A percentile compares a stretch with the other conserved stretches of the same genome.
These are phyloP conservation scores for Alternaria sp. DNA, from an alignment of 2,329 filamentous ascomycete species.

Conservation along the genomic window DNA sequence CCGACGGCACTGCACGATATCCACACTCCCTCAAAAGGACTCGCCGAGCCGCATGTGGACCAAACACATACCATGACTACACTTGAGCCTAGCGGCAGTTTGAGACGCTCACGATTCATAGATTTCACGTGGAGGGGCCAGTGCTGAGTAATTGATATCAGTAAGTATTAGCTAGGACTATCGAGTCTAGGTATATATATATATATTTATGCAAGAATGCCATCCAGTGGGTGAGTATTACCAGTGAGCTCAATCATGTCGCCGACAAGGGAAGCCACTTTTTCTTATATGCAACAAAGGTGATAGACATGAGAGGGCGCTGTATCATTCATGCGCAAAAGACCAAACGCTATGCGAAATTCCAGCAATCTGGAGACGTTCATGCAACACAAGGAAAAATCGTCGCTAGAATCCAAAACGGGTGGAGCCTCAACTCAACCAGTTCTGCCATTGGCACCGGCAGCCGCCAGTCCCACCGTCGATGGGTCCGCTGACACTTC, in stretches of 20 bases:
- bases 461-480: conserved; percentile 70
- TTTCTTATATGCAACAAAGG: not conserved
- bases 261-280: conserved; percentile 13
- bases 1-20: conserved; percentile 3
- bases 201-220: conserved; percentile 6
- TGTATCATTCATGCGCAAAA: conserved; percentile 10
- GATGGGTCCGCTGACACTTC: conserved; percentile 55
- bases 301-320: conserved; percentile 8
- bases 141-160: not conserved
- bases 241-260: conserved; percentile 6
- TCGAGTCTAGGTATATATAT: not conserved
- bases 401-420: not conserved
- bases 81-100: not conserved
- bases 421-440: conserved; percentile 35
- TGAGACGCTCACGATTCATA: not conserved
- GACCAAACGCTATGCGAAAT: conserved; percentile 31
- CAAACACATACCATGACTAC: not conserved
- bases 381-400: conserved; percentile 17
- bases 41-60: conserved; percentile 5
- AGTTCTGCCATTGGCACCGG: conserved; percentile 68
- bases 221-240: conserved; percentile 18
- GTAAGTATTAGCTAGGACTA: conserved; percentile 13
- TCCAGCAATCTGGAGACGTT: conserved; percentile 20
- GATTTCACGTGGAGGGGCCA: not conserved
- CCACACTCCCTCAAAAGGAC: conserved; percentile 2